Conservation (phyloP, 257 asterid genomes). For the Voacanga thouarsii region DNA sequence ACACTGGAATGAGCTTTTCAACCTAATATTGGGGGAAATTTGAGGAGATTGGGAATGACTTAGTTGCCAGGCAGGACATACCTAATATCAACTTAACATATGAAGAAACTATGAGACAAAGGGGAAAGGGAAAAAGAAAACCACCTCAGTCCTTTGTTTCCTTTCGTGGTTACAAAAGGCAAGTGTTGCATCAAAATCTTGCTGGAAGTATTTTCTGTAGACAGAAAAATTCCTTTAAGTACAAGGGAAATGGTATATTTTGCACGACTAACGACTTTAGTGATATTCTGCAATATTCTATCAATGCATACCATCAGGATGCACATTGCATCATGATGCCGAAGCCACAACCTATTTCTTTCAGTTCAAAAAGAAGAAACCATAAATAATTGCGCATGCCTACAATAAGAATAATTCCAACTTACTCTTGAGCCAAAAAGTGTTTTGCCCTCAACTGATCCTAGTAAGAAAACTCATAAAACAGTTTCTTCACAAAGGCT, state of each 20-base stretch:
- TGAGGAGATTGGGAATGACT: not conserved
- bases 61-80: not conserved
- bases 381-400: not conserved
- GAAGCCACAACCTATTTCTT: not conserved
- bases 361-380: not conserved
- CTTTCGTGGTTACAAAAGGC: conserved; percentile 85
- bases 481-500: not conserved
- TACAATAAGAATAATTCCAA: not conserved
- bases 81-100: not conserved
- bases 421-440: not conserved
- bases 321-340: not conserved
- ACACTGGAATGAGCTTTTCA: not conserved
- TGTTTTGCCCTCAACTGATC: not conserved
- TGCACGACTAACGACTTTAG: not conserved
- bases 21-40: not conserved
- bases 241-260: conserved; percentile 15
- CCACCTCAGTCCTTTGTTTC: conserved; percentile 81
- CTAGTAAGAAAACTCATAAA: not conserved
- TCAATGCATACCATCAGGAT: not conserved
- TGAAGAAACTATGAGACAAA: not conserved
- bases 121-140: not conserved
- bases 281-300: not conserved
- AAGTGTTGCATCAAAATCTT: conserved; percentile 90
- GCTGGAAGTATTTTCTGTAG: conserved; percentile 77
- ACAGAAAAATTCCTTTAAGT: conserved; percentile 21